Evolutionary conservation across 129 eudicot genomes (phyloP).

Genomic region (Arctium lappa): DNA sequence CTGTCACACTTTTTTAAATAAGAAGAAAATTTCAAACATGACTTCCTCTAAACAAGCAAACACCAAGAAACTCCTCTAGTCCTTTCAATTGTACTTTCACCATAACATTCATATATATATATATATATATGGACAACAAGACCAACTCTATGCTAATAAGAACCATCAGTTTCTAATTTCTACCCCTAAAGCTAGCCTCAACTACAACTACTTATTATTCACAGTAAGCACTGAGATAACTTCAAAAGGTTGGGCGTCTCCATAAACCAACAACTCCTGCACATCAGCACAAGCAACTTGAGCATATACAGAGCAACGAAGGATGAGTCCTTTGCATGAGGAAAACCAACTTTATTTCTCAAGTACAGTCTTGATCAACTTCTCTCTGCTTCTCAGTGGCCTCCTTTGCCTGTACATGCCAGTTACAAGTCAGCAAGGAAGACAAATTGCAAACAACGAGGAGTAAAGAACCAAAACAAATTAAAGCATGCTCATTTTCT

Average conservation of each 20-base stretch:
- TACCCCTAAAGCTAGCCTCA: background rate
- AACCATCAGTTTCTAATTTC: background rate
- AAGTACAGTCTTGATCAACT: too few relatives aligned
- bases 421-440: too few relatives aligned
- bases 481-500: too few relatives aligned
- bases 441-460: too few relatives aligned
- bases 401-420: too few relatives aligned
- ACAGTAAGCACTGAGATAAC: constrained; percentile 15
- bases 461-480: too few relatives aligned
- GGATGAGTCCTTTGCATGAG: background rate
- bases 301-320: constrained; percentile 19
- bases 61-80: background rate
- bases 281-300: constrained; percentile 32
- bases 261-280: constrained; percentile 39
- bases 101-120: background rate
- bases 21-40: background rate
- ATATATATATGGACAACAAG: background rate
- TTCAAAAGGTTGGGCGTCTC: constrained; percentile 22
- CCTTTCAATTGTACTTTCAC: background rate
- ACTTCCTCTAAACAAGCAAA: background rate
- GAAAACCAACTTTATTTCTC: too few relatives aligned
- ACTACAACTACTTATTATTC: constrained; percentile 2
- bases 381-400: too few relatives aligned
- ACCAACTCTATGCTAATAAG: background rate
- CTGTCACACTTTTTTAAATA: too few relatives aligned